Base-by-base conservation (phyloP, 2,329 filamentous ascomycete species). In the Eurotiales sp. region DNA sequence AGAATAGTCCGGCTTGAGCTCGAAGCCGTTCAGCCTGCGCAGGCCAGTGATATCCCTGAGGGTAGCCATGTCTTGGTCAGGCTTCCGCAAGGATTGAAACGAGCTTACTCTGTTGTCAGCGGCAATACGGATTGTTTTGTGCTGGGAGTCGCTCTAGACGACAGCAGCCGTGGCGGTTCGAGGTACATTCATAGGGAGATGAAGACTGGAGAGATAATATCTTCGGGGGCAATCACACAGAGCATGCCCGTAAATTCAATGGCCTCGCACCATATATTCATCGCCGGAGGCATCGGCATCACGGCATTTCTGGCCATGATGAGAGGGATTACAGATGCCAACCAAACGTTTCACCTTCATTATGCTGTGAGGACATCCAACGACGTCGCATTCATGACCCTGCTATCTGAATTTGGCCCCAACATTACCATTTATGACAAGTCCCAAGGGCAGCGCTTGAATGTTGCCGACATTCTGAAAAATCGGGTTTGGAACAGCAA, bases 241-340 rank as follows among this genome's bases (percentile, higher is more conserved):
- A 78, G 74, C 37, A 15, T 34, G 2, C 21, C 39, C 19, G 11
- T 25, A 5, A 11, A 21, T 12, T 8, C 19, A 15, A 12, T 21
- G 6, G 79, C 79, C 7, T 81, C 79, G 56, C 73, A 79, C 45
- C 83, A 86, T 56, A 71, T 86, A 34, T 81, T 86, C 58, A 77
- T 87, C 25, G 81, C 76, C 0, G 84, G 80, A 8, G 84, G 84
- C 0, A 81, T 87, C 25, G 84, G 84, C 0, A 78, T 87, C 55
- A 87, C 84, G 1, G 84, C 84, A 0, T 86, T 86, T 56, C 60
- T 87, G 8, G 59, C 70, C 1, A 68, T 82, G 21, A 60, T 81
- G 3, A 66, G 77, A 44, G 30, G 19, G n/a, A 27, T 27, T n/a
- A 8, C 7, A 4, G 12, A 19, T 10, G 40, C 17, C 17, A n/a